A percentile compares a stretch with the other conserved stretches of the same genome.
phyloP scores from a whole-genome alignment of 108 stramenopile genomes.

The Cyclotella atomus region DNA sequence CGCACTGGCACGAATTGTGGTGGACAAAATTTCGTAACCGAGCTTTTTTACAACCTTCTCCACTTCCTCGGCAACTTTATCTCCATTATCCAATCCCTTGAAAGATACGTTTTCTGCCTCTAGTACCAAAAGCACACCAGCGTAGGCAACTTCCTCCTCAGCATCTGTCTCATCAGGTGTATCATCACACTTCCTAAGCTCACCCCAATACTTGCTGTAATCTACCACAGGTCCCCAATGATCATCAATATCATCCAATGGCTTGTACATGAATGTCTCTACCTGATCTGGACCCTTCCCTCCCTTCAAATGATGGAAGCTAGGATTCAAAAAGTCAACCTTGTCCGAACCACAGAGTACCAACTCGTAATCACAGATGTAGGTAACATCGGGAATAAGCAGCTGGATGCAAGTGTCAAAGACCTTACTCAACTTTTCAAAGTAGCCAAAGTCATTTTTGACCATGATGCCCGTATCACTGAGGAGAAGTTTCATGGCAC shows the following conservation, averaged over 20 bases:
- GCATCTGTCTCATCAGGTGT: constrained; percentile 2
- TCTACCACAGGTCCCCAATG: constrained; percentile 41
- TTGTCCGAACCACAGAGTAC: constrained; percentile 35
- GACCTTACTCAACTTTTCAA: constrained; percentile 43
- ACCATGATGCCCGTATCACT: constrained; percentile 58
- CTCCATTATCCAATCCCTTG: constrained; percentile 22
- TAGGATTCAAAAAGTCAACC: constrained; percentile 38
- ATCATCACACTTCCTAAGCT: constrained; percentile 24
- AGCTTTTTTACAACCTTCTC: constrained; percentile 33
- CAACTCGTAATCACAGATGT: constrained; percentile 48
- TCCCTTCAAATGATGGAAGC: constrained; percentile 34
- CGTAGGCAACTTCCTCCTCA: constrained; percentile 28
- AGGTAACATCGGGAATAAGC: constrained; percentile 38
- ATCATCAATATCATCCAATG: constrained; percentile 29
- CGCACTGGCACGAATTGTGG: constrained; percentile 8
- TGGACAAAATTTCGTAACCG: constrained; percentile 49
- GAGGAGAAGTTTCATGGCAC: constrained; percentile 54
- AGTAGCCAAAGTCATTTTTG: constrained; percentile 60
- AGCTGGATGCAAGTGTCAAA: constrained; percentile 37
- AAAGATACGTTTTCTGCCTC: constrained; percentile 68
- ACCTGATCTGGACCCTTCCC: constrained; percentile 29
- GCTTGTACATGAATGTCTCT: constrained; percentile 43
- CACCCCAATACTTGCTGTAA: constrained; percentile 46
- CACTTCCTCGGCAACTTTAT: constrained; percentile 20
- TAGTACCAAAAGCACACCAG: constrained; percentile 58